Base-by-base conservation (phyloP, 2,329 filamentous ascomycete species). In the Diaporthe velutina region DNA sequence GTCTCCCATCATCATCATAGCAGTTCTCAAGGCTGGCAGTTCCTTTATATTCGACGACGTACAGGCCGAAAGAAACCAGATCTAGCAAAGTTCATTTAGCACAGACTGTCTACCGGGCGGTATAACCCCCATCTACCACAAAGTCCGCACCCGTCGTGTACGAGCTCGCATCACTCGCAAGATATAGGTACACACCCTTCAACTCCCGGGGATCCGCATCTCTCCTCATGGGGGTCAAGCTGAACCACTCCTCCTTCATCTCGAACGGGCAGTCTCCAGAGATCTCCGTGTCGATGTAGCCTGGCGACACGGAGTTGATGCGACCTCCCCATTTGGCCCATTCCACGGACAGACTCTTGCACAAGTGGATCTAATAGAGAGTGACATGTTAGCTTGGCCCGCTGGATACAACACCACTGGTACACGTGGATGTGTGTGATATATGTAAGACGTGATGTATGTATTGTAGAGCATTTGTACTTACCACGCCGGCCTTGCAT, bases 201-300 rank as follows among this genome's bases (percentile, higher is more conserved):
- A 82, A 67, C 74, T 82, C 81, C 54, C 79, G 78, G 5, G 81
- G 80, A 55, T 81, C 79, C 2, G 79, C 81, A 33, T 81, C 80
- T 30, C 80, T 76, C 74, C 71, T 78, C 74, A 82, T 64, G 9
- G 81, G 81, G 10, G 80, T 82, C 55, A 82, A 70, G n/a, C 78
- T 78, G 52, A 79, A 80, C 81, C 81, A 83, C 74, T 81, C 74
- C 75, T 83, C 81, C 75, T 82, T 81, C 80, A 82, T 81, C 76
- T 82, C 81, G 67, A 81, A 81, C 0, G 80, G 78, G 42, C 80
- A 81, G 50, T 80, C 80, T 6, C 78, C 81, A 54, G 78, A 83
- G 42, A 83, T 83, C 19, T 77, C 79, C 7, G 83, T 85, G 61
- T 83, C 82, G 50, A 85, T 83, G 73, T 84, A 84, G 8, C 83